Evolutionary conservation across 2,329 filamentous ascomycete species (phyloP).

Genomic region (Sporothrix luriei): DNA sequence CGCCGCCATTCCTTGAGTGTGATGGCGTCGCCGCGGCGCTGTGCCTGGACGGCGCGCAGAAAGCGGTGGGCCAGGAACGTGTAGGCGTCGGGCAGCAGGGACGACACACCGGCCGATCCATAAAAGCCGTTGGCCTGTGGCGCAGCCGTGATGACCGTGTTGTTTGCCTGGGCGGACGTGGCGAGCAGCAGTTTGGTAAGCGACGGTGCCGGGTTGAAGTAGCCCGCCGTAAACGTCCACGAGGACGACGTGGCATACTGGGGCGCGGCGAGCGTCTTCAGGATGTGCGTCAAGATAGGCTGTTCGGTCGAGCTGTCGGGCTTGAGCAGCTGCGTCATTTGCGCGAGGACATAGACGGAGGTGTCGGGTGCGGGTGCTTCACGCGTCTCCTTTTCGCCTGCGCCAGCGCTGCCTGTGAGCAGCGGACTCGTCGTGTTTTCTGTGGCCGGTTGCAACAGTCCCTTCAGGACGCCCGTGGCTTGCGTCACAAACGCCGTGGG

Average conservation of each 20-base stretch:
- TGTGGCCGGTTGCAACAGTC: constrained; percentile 58
- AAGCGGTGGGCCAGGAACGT: constrained; percentile 85
- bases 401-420: constrained; percentile 2
- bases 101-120: constrained; percentile 81
- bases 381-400: neutral
- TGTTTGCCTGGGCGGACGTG: constrained; percentile 66
- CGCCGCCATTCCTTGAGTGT: constrained; percentile 83
- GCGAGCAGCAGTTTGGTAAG: constrained; percentile 78
- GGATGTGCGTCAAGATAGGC: constrained; percentile 73
- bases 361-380: constrained; percentile 54
- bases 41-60: constrained; percentile 59
- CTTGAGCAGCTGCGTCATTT: constrained; percentile 81
- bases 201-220: constrained; percentile 93
- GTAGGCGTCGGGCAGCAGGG: constrained; percentile 88
- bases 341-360: constrained; percentile 80
- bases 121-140: constrained; percentile 96
- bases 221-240: constrained; percentile 97
- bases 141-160: constrained; percentile 87
- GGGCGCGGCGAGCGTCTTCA: constrained; percentile 66
- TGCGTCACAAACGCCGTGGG: constrained; percentile 69
- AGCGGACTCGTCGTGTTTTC: constrained; percentile 41
- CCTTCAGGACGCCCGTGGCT: constrained; percentile 67
- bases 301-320: constrained; percentile 86
- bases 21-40: constrained; percentile 59
- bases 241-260: constrained; percentile 69